Conservation (phyloP, 495 filamentous ascomycete species). For the Platismatia glauca region DNA sequence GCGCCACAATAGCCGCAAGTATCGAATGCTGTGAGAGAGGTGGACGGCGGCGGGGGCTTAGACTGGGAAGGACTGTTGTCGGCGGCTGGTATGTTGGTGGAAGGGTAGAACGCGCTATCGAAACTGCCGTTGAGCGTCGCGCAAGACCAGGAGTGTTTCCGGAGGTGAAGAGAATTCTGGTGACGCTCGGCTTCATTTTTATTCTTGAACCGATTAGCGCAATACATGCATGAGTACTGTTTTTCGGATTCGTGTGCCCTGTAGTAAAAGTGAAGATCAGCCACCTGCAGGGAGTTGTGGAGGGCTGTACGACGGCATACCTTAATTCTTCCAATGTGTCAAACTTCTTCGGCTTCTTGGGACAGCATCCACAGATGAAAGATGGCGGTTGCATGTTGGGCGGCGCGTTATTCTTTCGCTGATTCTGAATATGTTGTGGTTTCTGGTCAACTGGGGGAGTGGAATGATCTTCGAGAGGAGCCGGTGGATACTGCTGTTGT, state of each 20-base stretch:
- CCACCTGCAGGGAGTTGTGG: neutral
- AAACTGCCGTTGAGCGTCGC: slow-evolving; percentile 65
- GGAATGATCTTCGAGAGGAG: slow-evolving; percentile 35
- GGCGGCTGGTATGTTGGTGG: slow-evolving; percentile 33
- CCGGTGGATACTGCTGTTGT: slow-evolving; percentile 37
- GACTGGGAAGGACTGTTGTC: slow-evolving; percentile 35
- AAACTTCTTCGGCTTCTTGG: slow-evolving; percentile 98
- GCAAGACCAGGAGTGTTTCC: slow-evolving; percentile 97
- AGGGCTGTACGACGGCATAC: slow-evolving; percentile 44
- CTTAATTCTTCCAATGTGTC: slow-evolving; percentile 75
- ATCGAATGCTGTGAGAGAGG: slow-evolving; percentile 52
- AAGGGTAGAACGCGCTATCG: slow-evolving; percentile 78
- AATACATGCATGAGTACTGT: slow-evolving; percentile 88
- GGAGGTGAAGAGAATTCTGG: slow-evolving; percentile 91
- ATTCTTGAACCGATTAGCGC: slow-evolving; percentile 95
- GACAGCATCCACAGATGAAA: slow-evolving; percentile 93
- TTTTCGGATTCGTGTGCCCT: slow-evolving; percentile 87
- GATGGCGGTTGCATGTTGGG: slow-evolving; percentile 37
- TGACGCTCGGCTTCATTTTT: slow-evolving; percentile 98
- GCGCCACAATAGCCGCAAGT: slow-evolving; percentile 94
- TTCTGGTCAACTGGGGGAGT: slow-evolving; percentile 31
- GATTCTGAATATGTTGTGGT: slow-evolving; percentile 14
- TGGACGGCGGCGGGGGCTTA: slow-evolving; percentile 30
- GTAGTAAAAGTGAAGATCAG: slow-evolving; percentile 13
- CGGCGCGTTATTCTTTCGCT: slow-evolving; percentile 22